Conservation (phyloP, 805 yeast species). For the Schizosaccharomyces octosporus region DNA sequence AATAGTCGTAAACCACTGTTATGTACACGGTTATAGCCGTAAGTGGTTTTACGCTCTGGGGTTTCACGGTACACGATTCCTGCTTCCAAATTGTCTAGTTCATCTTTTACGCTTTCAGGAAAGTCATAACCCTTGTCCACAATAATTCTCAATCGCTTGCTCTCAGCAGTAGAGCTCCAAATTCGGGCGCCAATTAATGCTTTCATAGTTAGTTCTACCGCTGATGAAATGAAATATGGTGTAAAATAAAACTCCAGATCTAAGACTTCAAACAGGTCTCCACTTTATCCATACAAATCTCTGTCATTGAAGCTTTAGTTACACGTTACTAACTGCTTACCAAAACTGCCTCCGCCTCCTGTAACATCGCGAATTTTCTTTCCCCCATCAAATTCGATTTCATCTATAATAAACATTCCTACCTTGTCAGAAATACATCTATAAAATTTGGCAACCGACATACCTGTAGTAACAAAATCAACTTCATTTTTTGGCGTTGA, state of each 20-base stretch:
- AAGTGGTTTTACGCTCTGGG: constrained; percentile 33
- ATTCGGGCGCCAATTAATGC: constrained; percentile 44
- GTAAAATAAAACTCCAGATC: background rate
- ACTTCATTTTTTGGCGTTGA: background rate
- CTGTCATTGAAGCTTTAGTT: background rate
- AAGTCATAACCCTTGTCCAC: constrained; percentile 65
- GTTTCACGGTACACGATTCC: constrained; percentile 34
- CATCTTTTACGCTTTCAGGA: constrained; percentile 23
- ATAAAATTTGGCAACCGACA: background rate
- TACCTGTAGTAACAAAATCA: background rate
- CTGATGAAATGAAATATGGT: background rate
- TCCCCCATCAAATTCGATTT: constrained; percentile 30
- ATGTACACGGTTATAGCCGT: constrained; percentile 60
- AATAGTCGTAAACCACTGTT: constrained; percentile 36
- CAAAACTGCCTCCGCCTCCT: constrained; percentile 83
- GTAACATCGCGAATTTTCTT: constrained; percentile 25
- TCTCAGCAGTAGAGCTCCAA: constrained; percentile 18
- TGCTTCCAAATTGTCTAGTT: constrained; percentile 35
- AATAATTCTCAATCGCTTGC: constrained; percentile 32
- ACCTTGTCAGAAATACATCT: background rate
- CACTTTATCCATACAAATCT: background rate
- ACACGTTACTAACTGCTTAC: background rate
- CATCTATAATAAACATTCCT: constrained; percentile 87
- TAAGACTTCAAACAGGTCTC: background rate
- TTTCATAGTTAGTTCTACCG: background rate